Percentiles rank a stretch among this genome's conserved stretches.
Evolutionary conservation across 1,284 basidiomycete genomes (phyloP).

Genomic region (Microbotryum intermedium): DNA sequence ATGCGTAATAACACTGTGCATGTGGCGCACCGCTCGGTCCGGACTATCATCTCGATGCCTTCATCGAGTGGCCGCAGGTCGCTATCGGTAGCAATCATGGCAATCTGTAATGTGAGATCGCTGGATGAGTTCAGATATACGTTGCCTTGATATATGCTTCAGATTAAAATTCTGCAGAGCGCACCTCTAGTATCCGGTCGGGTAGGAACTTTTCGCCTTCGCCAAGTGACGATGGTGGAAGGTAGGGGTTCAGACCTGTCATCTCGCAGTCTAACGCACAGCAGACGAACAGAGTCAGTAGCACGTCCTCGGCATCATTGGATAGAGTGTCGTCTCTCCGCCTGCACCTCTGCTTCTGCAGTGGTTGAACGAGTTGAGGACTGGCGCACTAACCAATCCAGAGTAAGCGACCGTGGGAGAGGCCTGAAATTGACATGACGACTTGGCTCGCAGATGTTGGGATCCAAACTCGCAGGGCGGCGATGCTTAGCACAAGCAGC

Average conservation of each 20-base stretch:
- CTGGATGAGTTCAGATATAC: background rate
- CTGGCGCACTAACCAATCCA: no score
- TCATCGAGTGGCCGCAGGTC: constrained; percentile 45
- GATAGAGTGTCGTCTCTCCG: no score
- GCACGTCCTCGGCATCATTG: no score
- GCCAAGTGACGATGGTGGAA: constrained; percentile 8
- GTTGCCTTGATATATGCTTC: background rate
- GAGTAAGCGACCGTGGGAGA: no score
- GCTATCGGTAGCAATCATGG: constrained; percentile 45
- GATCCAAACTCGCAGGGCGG: no score
- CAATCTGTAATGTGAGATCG: constrained; percentile 31
- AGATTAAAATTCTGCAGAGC: background rate
- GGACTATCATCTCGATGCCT: constrained; percentile 46
- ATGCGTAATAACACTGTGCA: no score
- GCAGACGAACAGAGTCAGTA: background rate
- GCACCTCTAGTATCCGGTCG: constrained; percentile 27
- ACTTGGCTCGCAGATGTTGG: no score
- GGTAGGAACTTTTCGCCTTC: constrained; percentile 16
- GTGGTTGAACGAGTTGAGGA: no score
- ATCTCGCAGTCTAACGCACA: constrained; percentile 24
- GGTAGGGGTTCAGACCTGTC: constrained; percentile 27
- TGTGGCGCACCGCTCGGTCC: constrained; percentile 34
- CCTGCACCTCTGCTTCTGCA: no score
- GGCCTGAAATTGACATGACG: no score
- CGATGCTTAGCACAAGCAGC: no score